phyloP scores from a whole-genome alignment of 106 monocot species.

The Iris macrosiphon region DNA sequence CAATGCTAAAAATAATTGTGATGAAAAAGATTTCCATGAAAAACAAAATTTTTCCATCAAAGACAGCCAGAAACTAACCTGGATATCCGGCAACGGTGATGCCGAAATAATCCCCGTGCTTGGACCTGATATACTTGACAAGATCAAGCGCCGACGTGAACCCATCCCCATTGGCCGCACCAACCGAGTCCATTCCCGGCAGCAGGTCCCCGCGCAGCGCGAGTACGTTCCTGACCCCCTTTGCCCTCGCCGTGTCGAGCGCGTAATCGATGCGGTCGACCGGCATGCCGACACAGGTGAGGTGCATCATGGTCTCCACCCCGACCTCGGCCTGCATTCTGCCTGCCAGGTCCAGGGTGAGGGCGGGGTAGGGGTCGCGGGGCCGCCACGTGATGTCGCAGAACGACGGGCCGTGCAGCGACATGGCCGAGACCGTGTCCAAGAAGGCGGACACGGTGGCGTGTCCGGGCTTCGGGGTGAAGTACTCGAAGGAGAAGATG shows the following conservation, averaged over 20 bases:
- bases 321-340: constrained; percentile 43
- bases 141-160: constrained; percentile 37
- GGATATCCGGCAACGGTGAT: constrained; percentile 62
- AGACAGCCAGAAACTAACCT: constrained; percentile 26
- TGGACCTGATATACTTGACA: constrained; percentile 37
- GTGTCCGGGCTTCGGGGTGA: constrained; percentile 33
- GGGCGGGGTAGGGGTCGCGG: constrained; percentile 19
- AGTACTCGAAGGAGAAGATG: constrained; percentile 62
- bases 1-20: too few species aligned
- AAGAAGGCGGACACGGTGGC: constrained; percentile 18
- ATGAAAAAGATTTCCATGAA: too few species aligned
- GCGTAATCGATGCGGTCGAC: constrained; percentile 33
- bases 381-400: constrained; percentile 73
- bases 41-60: too few species aligned
- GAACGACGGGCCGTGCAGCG: constrained; percentile 28
- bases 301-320: constrained; percentile 66
- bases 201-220: constrained; percentile 57
- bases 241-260: constrained; percentile 16
- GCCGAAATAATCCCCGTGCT: constrained; percentile 55
- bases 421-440: constrained; percentile 28
- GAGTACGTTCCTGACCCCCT: constrained; percentile 44
- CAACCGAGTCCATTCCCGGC: constrained; percentile 3
- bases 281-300: constrained; percentile 46
- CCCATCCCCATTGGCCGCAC: constrained; percentile 12
- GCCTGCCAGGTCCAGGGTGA: constrained; percentile 34